Evolutionary conservation across 2,329 filamentous ascomycete genomes (phyloP).

Genomic region (Diaporthe nobilis): DNA sequence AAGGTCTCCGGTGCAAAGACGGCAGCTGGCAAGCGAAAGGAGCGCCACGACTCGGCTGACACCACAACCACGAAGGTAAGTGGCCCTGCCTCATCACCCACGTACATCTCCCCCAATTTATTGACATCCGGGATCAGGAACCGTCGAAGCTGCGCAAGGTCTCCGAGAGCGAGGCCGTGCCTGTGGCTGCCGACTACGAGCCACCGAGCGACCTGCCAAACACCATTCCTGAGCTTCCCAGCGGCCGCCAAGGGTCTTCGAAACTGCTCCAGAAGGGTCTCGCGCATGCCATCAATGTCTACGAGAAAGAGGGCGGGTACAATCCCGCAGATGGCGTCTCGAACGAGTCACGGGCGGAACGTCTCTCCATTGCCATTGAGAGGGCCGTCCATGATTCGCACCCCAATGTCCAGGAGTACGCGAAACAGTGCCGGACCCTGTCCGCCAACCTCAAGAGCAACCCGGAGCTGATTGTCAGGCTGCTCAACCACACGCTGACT

Average conservation of each 20-base stretch:
- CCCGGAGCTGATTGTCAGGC: slow-evolving; percentile 78
- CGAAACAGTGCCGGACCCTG: slow-evolving; percentile 79
- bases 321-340: slow-evolving; percentile 74
- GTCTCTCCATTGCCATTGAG: slow-evolving; percentile 84
- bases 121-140: slow-evolving; percentile 51
- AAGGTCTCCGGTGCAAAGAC: slow-evolving; percentile 56
- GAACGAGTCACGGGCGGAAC: slow-evolving; percentile 75
- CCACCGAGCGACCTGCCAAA: slow-evolving; percentile 66
- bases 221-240: slow-evolving; percentile 69
- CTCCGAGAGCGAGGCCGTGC: slow-evolving; percentile 62
- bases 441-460: slow-evolving; percentile 93
- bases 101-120: not conserved
- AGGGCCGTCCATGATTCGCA: slow-evolving; percentile 74
- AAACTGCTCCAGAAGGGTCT: slow-evolving; percentile 80
- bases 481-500: slow-evolving; percentile 80
- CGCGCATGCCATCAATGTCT: slow-evolving; percentile 72
- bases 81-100: not conserved
- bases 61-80: slow-evolving; percentile 63
- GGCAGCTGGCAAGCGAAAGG: slow-evolving; percentile 67
- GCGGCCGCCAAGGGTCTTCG: slow-evolving; percentile 77
- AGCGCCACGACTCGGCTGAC: slow-evolving; percentile 69
- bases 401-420: slow-evolving; percentile 66
- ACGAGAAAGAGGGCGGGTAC: slow-evolving; percentile 76
- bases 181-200: slow-evolving; percentile 57
- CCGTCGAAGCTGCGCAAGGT: slow-evolving; percentile 69